Evolutionary conservation across 2,329 filamentous ascomycete species (phyloP).

Genomic region (Parastagonospora avenae): DNA sequence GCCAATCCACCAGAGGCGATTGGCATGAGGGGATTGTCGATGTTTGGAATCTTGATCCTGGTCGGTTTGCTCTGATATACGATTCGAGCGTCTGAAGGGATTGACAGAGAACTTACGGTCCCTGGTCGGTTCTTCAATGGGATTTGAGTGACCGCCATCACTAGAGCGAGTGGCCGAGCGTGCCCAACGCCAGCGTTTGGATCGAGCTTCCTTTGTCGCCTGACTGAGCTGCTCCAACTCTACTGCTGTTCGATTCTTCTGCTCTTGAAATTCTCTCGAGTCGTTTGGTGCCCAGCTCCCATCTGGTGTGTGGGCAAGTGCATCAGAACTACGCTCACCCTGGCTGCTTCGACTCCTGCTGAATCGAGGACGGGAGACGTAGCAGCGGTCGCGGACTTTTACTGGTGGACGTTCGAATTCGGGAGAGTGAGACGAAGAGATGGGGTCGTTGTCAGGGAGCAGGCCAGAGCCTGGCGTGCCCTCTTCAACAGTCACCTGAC

Average conservation of each 20-base stretch:
- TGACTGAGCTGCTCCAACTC: slow-evolving; percentile 24
- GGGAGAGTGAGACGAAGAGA: slow-evolving; percentile 10
- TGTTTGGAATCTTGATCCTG: slow-evolving; percentile 3
- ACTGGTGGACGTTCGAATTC: slow-evolving; percentile 10
- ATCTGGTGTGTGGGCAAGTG: slow-evolving; percentile 12
- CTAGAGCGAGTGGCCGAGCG: slow-evolving; percentile 14
- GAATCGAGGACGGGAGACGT: slow-evolving; percentile 11
- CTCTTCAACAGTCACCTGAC: background rate
- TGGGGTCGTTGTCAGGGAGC: slow-evolving; percentile 12
- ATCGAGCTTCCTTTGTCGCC: slow-evolving; percentile 9
- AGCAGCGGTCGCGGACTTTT: slow-evolving; percentile 17
- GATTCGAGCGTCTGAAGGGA: slow-evolving; percentile 25
- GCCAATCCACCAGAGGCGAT: slow-evolving; percentile 4
- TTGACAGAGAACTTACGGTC: slow-evolving; percentile 16
- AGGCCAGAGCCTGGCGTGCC: slow-evolving; percentile 4
- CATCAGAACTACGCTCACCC: slow-evolving; percentile 17
- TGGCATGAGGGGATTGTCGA: background rate
- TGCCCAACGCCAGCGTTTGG: slow-evolving; percentile 28
- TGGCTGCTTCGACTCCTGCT: slow-evolving; percentile 15
- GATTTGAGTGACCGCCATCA: slow-evolving; percentile 9
- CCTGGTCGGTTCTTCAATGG: background rate
- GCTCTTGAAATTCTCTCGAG: slow-evolving; percentile 6
- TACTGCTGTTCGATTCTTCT: slow-evolving; percentile 9
- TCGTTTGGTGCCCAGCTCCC: slow-evolving; percentile 7
- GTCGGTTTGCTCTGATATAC: slow-evolving; percentile 10